Evolutionary conservation across 1,284 basidiomycete genomes (phyloP).

Genomic region (Somion occarium): DNA sequence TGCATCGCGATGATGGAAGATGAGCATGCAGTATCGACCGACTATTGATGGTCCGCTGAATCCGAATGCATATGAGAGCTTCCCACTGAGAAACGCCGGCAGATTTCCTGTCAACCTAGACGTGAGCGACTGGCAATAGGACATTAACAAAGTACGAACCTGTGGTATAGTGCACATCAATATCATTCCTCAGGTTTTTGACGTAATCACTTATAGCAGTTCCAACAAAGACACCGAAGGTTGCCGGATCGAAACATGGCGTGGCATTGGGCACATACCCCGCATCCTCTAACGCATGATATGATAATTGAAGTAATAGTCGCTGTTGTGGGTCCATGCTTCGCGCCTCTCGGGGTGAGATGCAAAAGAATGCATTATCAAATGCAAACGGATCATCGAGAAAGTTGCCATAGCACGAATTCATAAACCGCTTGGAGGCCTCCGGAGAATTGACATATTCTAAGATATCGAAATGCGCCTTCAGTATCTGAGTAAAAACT

Average conservation of each 20-base stretch:
- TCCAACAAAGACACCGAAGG: conserved; percentile 62
- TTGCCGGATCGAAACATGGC: conserved; percentile 43
- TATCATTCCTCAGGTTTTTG: conserved; percentile 54
- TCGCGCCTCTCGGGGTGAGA: conserved; percentile 66
- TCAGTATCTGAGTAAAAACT: conserved; percentile 47
- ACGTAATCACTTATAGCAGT: conserved; percentile 66
- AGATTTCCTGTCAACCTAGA: conserved; percentile 51
- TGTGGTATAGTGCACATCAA: conserved; percentile 69
- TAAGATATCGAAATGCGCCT: conserved; percentile 47
- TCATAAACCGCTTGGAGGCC: conserved; percentile 35
- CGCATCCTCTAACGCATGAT: conserved; percentile 64
- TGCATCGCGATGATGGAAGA: conserved; percentile 64
- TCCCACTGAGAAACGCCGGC: conserved; percentile 63
- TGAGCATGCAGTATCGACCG: conserved; percentile 69
- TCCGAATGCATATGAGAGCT: conserved; percentile 63
- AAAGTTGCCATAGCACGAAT: conserved; percentile 59
- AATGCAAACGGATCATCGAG: conserved; percentile 52
- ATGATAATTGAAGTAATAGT: conserved; percentile 57
- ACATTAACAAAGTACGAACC: too few relatives aligned
- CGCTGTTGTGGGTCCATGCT: conserved; percentile 76
- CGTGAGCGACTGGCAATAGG: not conserved
- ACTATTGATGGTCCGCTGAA: conserved; percentile 67
- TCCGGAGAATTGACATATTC: conserved; percentile 27
- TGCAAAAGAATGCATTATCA: conserved; percentile 66
- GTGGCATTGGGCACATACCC: conserved; percentile 63